phyloP scores from a whole-genome alignment of 345 rosid species.

The Balakata baccata region DNA sequence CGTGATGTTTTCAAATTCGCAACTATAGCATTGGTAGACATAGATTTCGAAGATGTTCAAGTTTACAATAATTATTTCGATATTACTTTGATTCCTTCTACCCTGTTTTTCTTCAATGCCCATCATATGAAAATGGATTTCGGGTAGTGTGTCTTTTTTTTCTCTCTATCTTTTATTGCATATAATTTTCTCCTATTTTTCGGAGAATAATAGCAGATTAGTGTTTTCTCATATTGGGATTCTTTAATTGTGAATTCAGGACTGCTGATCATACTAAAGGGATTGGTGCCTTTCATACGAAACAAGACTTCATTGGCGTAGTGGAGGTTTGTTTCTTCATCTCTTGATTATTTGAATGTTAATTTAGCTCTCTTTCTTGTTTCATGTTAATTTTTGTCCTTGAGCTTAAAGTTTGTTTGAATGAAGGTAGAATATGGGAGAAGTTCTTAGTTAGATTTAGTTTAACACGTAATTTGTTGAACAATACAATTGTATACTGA shows the following conservation, averaged over 20 bases:
- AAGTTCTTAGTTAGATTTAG: too few species aligned
- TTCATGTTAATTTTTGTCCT: background rate
- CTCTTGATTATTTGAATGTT: background rate
- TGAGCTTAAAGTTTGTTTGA: background rate
- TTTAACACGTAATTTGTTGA: too few species aligned
- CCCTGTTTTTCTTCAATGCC: slow-evolving; percentile 88
- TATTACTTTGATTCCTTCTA: slow-evolving; percentile 64
- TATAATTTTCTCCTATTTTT: background rate
- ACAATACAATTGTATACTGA: too few species aligned
- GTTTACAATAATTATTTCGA: slow-evolving; percentile 85
- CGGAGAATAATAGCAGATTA: background rate
- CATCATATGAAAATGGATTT: slow-evolving; percentile 97
- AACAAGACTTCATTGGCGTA: slow-evolving; percentile 89
- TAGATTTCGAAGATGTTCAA: slow-evolving; percentile 70
- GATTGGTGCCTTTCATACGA: slow-evolving; percentile 73
- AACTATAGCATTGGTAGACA: slow-evolving; percentile 55
- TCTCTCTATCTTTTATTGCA: background rate
- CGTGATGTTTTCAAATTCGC: slow-evolving; percentile 71
- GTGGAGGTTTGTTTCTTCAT: slow-evolving; percentile 57
- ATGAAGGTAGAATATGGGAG: too few species aligned
- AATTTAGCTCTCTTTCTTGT: background rate
- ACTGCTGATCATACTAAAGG: slow-evolving; percentile 90
- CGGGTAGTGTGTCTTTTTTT: slow-evolving; percentile 40
- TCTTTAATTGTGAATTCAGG: slow-evolving; percentile 38
- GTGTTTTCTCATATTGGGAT: background rate